Evolutionary conservation across 2,329 filamentous ascomycete genomes (phyloP).

Genomic region (Ophiostoma ulmi): DNA sequence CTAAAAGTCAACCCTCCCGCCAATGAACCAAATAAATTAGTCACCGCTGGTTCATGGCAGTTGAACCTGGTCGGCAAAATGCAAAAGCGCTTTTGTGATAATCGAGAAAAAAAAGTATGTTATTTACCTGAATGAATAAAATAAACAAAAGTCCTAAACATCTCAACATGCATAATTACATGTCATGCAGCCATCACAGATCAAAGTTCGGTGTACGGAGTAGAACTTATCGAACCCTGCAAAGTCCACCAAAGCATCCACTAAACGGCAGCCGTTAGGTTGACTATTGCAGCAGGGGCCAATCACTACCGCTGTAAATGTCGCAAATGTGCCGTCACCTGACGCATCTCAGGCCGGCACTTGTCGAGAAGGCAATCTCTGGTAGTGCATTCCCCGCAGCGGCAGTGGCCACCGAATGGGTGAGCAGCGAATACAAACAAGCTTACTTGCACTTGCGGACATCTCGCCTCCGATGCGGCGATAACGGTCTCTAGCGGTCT

Average conservation of each 20-base stretch:
- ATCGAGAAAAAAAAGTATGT: background rate
- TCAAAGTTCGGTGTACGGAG: background rate
- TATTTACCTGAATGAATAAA: background rate
- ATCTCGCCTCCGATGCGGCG: background rate
- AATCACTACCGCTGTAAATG: background rate
- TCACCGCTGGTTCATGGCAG: background rate
- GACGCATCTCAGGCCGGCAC: background rate
- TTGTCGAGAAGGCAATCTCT: background rate
- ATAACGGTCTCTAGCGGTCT: background rate
- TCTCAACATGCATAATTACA: background rate
- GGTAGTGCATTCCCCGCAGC: background rate
- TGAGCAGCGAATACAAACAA: background rate
- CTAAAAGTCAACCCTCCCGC: background rate
- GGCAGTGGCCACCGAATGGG: background rate
- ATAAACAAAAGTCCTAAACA: background rate
- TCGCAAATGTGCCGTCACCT: background rate
- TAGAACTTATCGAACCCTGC: background rate
- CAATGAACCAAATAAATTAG: background rate
- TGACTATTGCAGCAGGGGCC: background rate
- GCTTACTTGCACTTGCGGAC: slow-evolving; percentile 7
- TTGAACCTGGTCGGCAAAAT: background rate
- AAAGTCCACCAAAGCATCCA: background rate
- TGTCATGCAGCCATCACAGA: background rate
- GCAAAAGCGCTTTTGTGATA: too few species aligned
- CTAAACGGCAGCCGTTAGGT: background rate